Evolutionary conservation across 2,329 filamentous ascomycete species (phyloP).

Genomic region (Diaporthe ampelina): DNA sequence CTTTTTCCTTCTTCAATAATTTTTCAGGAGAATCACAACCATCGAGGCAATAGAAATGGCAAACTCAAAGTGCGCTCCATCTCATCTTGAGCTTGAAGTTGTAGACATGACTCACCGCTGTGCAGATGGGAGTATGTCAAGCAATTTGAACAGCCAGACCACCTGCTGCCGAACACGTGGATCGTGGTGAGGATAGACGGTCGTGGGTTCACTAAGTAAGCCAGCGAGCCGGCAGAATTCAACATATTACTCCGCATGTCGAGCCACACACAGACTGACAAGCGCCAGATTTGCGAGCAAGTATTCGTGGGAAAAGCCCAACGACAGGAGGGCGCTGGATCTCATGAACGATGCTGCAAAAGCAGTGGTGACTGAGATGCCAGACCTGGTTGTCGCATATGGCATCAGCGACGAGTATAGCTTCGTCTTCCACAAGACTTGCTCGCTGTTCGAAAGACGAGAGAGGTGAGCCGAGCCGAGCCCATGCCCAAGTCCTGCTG

Average conservation of each 20-base stretch:
- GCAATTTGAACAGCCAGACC: slow-evolving; percentile 85
- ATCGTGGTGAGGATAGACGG: slow-evolving; percentile 95
- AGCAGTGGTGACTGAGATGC: slow-evolving; percentile 84
- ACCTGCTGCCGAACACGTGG: slow-evolving; percentile 91
- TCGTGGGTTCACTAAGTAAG: slow-evolving; percentile 92
- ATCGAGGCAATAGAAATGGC: slow-evolving; percentile 44
- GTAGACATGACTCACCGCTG: slow-evolving; percentile 43
- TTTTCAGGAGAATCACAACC: neutral
- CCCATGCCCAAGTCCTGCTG: neutral
- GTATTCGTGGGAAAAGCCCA: slow-evolving; percentile 92
- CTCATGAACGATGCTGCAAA: slow-evolving; percentile 96
- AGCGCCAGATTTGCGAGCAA: slow-evolving; percentile 80
- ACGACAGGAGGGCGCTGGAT: slow-evolving; percentile 87
- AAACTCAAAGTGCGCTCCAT: slow-evolving; percentile 46
- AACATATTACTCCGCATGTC: neutral
- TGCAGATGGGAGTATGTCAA: slow-evolving; percentile 93
- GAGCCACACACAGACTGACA: slow-evolving; percentile 39
- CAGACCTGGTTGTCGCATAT: slow-evolving; percentile 90
- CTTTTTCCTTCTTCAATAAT: too few species aligned
- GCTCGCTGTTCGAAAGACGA: slow-evolving; percentile 86
- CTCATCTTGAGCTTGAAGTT: slow-evolving; percentile 41
- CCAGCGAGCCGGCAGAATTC: slow-evolving; percentile 32
- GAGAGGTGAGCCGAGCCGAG: slow-evolving; percentile 69
- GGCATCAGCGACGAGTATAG: slow-evolving; percentile 97
- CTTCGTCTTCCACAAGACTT: slow-evolving; percentile 90